Evolutionary conservation across 139 green algal species (phyloP).

Genomic region (Eudorina sp.): DNA sequence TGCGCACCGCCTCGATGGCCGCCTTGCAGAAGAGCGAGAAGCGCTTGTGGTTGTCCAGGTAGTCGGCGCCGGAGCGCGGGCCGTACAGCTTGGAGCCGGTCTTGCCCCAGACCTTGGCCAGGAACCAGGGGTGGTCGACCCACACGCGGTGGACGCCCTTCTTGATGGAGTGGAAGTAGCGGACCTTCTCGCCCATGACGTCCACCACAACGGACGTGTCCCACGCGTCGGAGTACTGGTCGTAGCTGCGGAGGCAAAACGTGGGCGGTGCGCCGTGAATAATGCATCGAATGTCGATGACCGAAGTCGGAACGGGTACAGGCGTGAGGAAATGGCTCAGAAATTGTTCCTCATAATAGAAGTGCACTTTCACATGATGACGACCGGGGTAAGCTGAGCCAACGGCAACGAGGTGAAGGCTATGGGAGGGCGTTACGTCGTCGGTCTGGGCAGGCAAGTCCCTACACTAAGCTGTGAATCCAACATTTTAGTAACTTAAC

Average conservation of each 20-base stretch:
- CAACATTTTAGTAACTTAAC: too few relatives aligned
- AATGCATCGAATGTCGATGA: too few relatives aligned
- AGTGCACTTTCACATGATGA: too few relatives aligned
- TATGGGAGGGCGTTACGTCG: too few relatives aligned
- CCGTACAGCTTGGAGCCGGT: conserved; percentile 98
- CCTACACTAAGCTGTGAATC: too few relatives aligned
- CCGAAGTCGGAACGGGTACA: too few relatives aligned
- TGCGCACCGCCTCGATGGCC: conserved; percentile 79
- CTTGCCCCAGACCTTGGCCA: conserved; percentile 97
- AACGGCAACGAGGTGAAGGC: too few relatives aligned
- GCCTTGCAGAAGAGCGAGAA: conserved; percentile 97
- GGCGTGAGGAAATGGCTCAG: too few relatives aligned
- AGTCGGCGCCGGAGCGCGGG: conserved; percentile 90
- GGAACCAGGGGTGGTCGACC: conserved; percentile 95
- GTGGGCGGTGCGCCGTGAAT: background rate
- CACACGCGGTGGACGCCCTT: conserved; percentile 98
- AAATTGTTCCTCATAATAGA: too few relatives aligned
- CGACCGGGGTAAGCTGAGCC: too few relatives aligned
- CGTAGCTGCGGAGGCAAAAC: conserved; percentile 77
- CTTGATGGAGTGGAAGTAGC: conserved; percentile 98
- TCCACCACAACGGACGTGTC: conserved; percentile 89
- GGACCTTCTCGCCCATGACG: conserved; percentile 89
- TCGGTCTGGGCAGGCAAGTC: too few relatives aligned
- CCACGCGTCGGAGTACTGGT: conserved; percentile 98
- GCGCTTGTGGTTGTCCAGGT: conserved; percentile 95